Evolutionary conservation across 306 rosid genomes (phyloP), one percentile per base, ranked within the genome.

Genomic region (Carpinus fangiana): DNA sequence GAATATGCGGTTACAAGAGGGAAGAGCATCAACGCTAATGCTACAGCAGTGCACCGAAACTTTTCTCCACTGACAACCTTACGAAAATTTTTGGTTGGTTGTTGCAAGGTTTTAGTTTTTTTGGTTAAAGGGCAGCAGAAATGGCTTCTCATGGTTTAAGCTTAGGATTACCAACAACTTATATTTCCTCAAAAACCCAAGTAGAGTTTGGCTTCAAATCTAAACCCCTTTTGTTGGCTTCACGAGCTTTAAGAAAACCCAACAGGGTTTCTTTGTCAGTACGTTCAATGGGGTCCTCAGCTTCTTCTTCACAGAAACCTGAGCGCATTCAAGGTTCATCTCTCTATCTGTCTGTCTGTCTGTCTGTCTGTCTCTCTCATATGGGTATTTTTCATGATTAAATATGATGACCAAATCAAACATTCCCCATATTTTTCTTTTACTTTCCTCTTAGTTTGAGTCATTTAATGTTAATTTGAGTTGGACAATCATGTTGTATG

Each of bases 251-350:
- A 18, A 45, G 74, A 51, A 82, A 86, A 61, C 53, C 80, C 83
- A 87, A 53, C 56, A 90, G 67, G 79, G 28, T 82, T 80, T 83
- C 75, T 55, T 80, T 82, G 73, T 83, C 94, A 7, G 74, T 84
- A 72, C 80, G 84, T 5, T 84, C 85, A 50, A 94, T 94, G 98
- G 98, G 97, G 14, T 89, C 93, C 18, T 90, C 94, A 14, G 81
- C 97, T 75, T 93, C 97, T 75, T 93, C 97, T 83, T 89, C 96
- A 34, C 87, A 80, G 73, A 78, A 84, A 57, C 85, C 88, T 62
- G 94, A 89, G 51, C 84, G 74, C 66, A 47, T 80, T 73, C 84
- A 89, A 82, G 94, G 97, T 88, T 60, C 46, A 45, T 66, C 76
- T 85, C 56, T 80, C 7, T 70, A 72, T 13, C 5, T 72, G 73